Percentiles rank a stretch among this genome's conserved stretches.
These are phyloP conservation scores for Psilocybe subaeruginosa DNA, from an alignment of 768 basidiomycete genomes.

Conservation along the genomic window DNA sequence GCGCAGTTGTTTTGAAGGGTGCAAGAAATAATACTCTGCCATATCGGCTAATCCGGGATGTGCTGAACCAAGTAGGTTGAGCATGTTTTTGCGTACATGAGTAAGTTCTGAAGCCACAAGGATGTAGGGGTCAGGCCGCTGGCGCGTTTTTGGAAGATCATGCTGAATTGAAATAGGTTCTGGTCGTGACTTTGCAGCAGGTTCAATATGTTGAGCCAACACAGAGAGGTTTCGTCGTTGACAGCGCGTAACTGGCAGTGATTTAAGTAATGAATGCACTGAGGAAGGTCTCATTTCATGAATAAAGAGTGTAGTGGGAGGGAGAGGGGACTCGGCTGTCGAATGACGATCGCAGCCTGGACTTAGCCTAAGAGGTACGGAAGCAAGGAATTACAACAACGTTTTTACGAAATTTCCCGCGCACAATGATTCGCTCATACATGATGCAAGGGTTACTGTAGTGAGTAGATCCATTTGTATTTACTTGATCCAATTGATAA, in stretches of 20 bases:
- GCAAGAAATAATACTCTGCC: slow-evolving; percentile 90
- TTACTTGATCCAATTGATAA: slow-evolving; percentile 8
- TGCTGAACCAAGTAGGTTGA: slow-evolving; percentile 82
- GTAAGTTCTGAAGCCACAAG: slow-evolving; percentile 76
- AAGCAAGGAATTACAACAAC: slow-evolving; percentile 10
- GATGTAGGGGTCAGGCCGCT: slow-evolving; percentile 62
- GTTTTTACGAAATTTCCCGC: slow-evolving; percentile 28
- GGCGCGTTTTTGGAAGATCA: slow-evolving; percentile 22
- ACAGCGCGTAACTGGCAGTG: slow-evolving; percentile 28
- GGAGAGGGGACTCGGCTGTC: slow-evolving; percentile 3
- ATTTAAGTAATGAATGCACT: slow-evolving; percentile 19
- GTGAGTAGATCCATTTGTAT: slow-evolving; percentile 11
- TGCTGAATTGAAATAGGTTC: slow-evolving; percentile 32
- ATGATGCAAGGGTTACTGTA: slow-evolving; percentile 8
- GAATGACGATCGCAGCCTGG: not conserved
- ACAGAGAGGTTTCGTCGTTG: slow-evolving; percentile 39
- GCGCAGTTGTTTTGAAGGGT: slow-evolving; percentile 88
- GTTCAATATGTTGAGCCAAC: slow-evolving; percentile 45
- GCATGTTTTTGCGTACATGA: slow-evolving; percentile 69
- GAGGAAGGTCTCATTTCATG: slow-evolving; percentile 20
- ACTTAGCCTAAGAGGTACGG: slow-evolving; percentile 2
- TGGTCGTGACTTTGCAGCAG: slow-evolving; percentile 26
- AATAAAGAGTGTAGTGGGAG: slow-evolving; percentile 3
- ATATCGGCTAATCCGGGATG: slow-evolving; percentile 88
- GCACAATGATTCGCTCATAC: slow-evolving; percentile 20